Evolutionary conservation across 805 yeast genomes (phyloP).

Genomic region (Starmerella cellae): DNA sequence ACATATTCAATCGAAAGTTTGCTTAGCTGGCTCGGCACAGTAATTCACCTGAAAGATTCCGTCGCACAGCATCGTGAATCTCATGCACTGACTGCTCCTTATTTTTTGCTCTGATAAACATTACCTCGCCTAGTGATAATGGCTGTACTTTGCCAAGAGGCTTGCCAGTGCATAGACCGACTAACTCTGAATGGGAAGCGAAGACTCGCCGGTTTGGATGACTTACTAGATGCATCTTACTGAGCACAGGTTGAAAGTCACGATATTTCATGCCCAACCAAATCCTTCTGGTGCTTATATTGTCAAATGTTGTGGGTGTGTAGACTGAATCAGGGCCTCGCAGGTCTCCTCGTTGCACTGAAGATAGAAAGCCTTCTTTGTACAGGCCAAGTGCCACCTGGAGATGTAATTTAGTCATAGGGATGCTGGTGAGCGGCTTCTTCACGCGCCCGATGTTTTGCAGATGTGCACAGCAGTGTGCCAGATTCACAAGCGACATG

Average conservation of each 20-base stretch:
- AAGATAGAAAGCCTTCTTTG: constrained; percentile 77
- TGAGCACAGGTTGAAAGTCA: constrained; percentile 62
- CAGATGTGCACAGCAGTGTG: constrained; percentile 73
- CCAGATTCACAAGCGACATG: constrained; percentile 80
- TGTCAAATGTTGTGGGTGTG: constrained; percentile 67
- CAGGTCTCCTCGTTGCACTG: constrained; percentile 72
- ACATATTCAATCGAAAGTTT: no score
- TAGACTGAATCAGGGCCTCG: constrained; percentile 60
- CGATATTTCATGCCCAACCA: constrained; percentile 91
- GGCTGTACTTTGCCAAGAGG: constrained; percentile 66
- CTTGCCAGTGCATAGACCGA: constrained; percentile 61
- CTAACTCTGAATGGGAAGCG: constrained; percentile 50
- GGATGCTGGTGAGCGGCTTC: constrained; percentile 62
- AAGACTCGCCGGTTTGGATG: constrained; percentile 72
- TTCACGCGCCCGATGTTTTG: constrained; percentile 75
- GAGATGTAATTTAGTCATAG: constrained; percentile 69
- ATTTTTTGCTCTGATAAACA: constrained; percentile 44
- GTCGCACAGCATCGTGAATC: constrained; percentile 73
- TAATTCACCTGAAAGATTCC: constrained; percentile 59
- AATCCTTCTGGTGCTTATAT: constrained; percentile 68
- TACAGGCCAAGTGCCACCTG: constrained; percentile 74
- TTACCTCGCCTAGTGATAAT: constrained; percentile 76
- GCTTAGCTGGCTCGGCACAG: constrained; percentile 49
- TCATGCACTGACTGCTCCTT: constrained; percentile 48
- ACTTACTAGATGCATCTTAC: constrained; percentile 57